Conservation (phyloP, 179 eudicot species). For the Gypsophila paniculata region DNA sequence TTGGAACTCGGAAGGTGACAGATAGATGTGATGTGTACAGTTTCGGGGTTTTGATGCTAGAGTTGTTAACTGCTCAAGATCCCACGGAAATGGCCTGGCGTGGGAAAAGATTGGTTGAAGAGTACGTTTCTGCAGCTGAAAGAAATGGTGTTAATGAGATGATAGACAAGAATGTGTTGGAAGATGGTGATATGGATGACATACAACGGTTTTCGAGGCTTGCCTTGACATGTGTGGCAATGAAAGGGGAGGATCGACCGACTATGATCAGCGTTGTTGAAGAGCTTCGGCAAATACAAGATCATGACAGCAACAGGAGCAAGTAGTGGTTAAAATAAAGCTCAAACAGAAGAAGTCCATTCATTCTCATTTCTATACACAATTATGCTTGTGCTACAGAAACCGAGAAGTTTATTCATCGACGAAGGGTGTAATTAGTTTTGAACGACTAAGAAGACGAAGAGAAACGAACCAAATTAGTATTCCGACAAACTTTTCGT, state of each 20-base stretch:
- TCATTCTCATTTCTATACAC: neutral
- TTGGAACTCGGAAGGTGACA: slow-evolving; percentile 16
- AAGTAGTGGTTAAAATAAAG: too few relatives aligned
- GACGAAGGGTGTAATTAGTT: too few relatives aligned
- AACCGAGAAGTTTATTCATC: too few relatives aligned
- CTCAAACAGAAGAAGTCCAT: too few relatives aligned
- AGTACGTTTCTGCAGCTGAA: slow-evolving; percentile 10
- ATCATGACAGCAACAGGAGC: neutral
- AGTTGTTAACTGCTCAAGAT: slow-evolving; percentile 9
- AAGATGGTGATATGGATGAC: neutral
- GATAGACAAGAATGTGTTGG: slow-evolving; percentile 14
- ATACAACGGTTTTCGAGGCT: slow-evolving; percentile 13
- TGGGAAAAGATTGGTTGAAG: slow-evolving; percentile 5
- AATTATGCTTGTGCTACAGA: too few relatives aligned
- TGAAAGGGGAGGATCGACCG: neutral
- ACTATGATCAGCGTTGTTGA: neutral
- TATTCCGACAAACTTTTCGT: too few relatives aligned
- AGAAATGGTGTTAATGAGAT: slow-evolving; percentile 16
- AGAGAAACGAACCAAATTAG: too few relatives aligned
- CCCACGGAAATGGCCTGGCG: slow-evolving; percentile 5
- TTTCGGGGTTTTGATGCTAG: slow-evolving; percentile 25
- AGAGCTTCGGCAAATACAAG: neutral
- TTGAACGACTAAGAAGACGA: too few relatives aligned
- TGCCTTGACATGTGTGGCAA: slow-evolving; percentile 11
- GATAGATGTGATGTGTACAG: slow-evolving; percentile 23